phyloP scores from a whole-genome alignment of 1,284 basidiomycete genomes.

The Cutaneotrichosporon sp. region DNA sequence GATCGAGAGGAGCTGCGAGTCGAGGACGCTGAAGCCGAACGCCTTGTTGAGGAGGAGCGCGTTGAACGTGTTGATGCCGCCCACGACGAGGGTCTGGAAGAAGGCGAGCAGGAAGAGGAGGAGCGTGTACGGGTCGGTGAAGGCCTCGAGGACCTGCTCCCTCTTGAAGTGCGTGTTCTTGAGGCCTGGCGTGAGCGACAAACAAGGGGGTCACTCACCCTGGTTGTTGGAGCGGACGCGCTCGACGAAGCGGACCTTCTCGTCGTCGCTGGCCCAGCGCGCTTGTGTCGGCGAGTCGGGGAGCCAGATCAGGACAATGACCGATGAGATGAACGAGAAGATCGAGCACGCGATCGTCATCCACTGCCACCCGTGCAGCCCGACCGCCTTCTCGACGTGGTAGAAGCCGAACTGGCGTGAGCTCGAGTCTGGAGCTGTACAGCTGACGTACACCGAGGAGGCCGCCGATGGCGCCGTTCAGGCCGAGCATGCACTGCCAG shows the following conservation, averaged over 20 bases:
- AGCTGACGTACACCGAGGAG: conserved; percentile 9
- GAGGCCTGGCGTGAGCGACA: conserved; percentile 13
- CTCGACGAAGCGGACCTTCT: conserved; percentile 38
- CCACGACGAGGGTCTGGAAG: conserved; percentile 35
- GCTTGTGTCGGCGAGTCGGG: conserved; percentile 39
- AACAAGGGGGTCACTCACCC: conserved; percentile 16
- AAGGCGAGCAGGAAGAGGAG: conserved; percentile 35
- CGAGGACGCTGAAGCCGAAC: conserved; percentile 26
- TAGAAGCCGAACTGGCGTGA: conserved; percentile 6
- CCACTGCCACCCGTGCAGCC: conserved; percentile 39
- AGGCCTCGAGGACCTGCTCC: conserved; percentile 34
- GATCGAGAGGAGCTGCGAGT: conserved; percentile 27
- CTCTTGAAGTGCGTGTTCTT: conserved; percentile 33
- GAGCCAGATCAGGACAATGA: conserved; percentile 31
- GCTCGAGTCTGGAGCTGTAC: neutral
- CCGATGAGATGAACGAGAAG: conserved; percentile 20
- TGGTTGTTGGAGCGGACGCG: conserved; percentile 43
- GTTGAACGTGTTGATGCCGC: conserved; percentile 36
- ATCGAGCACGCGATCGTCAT: conserved; percentile 30
- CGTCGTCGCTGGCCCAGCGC: conserved; percentile 33
- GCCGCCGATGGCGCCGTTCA: conserved; percentile 6
- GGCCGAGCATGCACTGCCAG: conserved; percentile 24
- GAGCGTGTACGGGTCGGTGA: conserved; percentile 35
- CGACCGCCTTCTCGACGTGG: conserved; percentile 1
- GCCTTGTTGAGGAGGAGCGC: conserved; percentile 30